Evolutionary conservation across 192 early-diverging fungal genomes (phyloP), one percentile per base, ranked within the genome.

Genomic region (Coemansia pectinata): DNA sequence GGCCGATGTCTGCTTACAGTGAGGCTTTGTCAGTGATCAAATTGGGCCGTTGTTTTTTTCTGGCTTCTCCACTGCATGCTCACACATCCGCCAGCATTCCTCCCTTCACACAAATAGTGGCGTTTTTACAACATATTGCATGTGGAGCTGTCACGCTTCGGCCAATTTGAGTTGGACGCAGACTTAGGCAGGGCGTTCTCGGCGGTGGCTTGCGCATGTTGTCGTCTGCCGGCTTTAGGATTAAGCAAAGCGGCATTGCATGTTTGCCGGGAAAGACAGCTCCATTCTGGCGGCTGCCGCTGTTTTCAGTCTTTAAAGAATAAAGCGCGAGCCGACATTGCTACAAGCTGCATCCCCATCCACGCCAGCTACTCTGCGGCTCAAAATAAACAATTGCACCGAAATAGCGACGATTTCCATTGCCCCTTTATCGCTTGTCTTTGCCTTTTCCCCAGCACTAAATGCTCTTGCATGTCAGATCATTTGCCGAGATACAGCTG

Each of bases 81-180:
- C 7, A 12, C 31, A 4, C 27, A 11, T 6, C 4, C 14, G 29
- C 25, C 53, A 12, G 4, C 4, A 33, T 58, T 33, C 55, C 33
- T 9, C 29, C 5, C 15, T 58, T 36, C 15, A 7, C 31, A 4
- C 15, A 5, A 8, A 17, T 58, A 58, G 55, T 29, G 55, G 55
- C 29, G 55, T n/a, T 58, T 58, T 33, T 7, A 31, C 15, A 15
- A 25, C 55, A 58, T 6, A 9, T 34, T 29, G 29, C 27, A 58
- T 33, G 25, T 29, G 55, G 29, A 58, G 5, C 14, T 5, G 29
- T 17, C 55, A 58, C 31, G 31, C 55, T 17, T 21, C 59, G 59
- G 59, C 21, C 59, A 61, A 40, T 61, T 61, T 40, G 38, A 40
- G 36, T 61, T 25, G 57, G 33, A 27, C n/a, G 57, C 57, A 34